A percentile compares a stretch with the other conserved stretches of the same genome.
Evolutionary conservation across 192 early-diverging fungal species (phyloP).

Genomic region (Umbelopsis sp.): DNA sequence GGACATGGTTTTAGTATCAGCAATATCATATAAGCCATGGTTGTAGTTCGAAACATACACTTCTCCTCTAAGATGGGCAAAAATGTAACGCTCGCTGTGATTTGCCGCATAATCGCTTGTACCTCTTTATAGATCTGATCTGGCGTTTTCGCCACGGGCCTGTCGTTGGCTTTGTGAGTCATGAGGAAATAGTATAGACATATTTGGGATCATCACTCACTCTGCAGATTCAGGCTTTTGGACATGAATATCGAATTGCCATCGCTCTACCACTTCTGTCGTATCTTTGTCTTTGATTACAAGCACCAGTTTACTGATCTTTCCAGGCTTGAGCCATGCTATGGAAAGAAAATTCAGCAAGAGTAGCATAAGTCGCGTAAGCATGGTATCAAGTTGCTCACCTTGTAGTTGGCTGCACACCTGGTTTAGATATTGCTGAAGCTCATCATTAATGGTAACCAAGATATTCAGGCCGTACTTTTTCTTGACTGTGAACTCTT

Average conservation of each 20-base stretch:
- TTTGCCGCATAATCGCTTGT: constrained; percentile 89
- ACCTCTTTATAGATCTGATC: constrained; percentile 77
- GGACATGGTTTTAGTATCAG: neutral
- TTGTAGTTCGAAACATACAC: constrained; percentile 52
- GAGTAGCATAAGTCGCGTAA: neutral
- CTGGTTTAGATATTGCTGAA: constrained; percentile 74
- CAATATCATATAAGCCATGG: neutral
- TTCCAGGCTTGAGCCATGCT: constrained; percentile 78
- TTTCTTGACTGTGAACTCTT: constrained; percentile 85
- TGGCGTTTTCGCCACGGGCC: constrained; percentile 50
- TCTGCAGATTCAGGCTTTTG: constrained; percentile 39
- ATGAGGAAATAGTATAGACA: neutral
- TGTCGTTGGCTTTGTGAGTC: neutral
- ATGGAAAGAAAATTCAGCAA: neutral
- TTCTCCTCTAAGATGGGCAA: constrained; percentile 86
- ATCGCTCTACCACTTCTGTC: constrained; percentile 83
- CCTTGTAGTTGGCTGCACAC: constrained; percentile 83
- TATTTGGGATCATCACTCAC: neutral
- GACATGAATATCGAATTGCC: constrained; percentile 93
- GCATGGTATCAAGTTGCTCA: constrained; percentile 33
- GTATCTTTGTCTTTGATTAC: constrained; percentile 86
- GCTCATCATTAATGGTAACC: constrained; percentile 71
- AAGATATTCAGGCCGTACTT: constrained; percentile 88
- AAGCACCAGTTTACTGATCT: constrained; percentile 84
- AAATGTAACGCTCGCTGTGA: constrained; percentile 88